These are phyloP conservation scores for Lavandula angustifolia DNA, from an alignment of 257 asterid genomes.

Conservation along the genomic window DNA sequence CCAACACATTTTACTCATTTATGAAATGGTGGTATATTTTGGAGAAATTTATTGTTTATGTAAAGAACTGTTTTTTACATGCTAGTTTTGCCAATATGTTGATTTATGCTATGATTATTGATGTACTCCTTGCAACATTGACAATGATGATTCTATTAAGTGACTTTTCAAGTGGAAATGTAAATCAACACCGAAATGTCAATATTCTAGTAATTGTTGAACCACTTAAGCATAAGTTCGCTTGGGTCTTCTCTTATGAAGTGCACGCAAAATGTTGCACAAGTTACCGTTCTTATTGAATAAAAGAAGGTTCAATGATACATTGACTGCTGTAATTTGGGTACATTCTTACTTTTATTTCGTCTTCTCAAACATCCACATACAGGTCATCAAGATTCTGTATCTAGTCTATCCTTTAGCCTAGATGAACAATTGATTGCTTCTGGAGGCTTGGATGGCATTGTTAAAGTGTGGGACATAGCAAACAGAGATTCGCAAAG, in stretches of 20 bases:
- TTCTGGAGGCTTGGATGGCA: slow-evolving; percentile 88
- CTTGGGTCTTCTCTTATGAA: not conserved
- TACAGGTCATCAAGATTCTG: slow-evolving; percentile 84
- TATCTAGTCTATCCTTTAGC: slow-evolving; percentile 76
- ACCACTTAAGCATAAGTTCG: not conserved
- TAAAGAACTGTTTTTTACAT: too few relatives aligned
- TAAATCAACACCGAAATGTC: not conserved
- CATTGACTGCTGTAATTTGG: not conserved
- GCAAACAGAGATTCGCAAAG: slow-evolving; percentile 51
- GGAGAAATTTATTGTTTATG: slow-evolving; percentile 9
- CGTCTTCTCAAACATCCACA: slow-evolving; percentile 29
- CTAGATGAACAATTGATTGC: slow-evolving; percentile 84
- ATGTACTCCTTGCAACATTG: slow-evolving; percentile 4
- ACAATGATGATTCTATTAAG: not conserved
- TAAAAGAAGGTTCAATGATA: slow-evolving; percentile 1
- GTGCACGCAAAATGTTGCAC: slow-evolving; percentile 10
- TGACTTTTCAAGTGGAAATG: not conserved
- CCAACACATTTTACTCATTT: not conserved
- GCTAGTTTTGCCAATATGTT: too few relatives aligned
- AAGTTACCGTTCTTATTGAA: not conserved
- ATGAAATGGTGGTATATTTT: not conserved
- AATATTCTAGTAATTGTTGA: not conserved
- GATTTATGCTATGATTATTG: not conserved
- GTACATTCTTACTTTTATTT: slow-evolving; percentile 12
- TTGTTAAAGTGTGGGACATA: slow-evolving; percentile 75